Evolutionary conservation across 2,329 filamentous ascomycete species (phyloP).

Genomic region (Aureobasidium lini): DNA sequence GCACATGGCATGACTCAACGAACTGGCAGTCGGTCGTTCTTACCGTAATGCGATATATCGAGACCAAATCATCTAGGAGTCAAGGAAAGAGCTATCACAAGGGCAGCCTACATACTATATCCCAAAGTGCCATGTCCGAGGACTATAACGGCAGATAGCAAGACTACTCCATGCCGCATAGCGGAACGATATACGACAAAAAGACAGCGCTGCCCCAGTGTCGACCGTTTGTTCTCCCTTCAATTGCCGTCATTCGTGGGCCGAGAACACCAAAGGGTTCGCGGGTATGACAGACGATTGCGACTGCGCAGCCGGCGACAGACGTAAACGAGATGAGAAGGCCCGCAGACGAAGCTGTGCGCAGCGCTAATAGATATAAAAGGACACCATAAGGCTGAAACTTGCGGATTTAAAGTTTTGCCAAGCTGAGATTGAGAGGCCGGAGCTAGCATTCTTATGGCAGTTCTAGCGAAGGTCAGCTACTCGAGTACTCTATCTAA

Average conservation of each 20-base stretch:
- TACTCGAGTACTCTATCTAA: background rate
- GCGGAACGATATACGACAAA: constrained; percentile 1
- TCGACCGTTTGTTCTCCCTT: background rate
- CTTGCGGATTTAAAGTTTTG: background rate
- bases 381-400: background rate
- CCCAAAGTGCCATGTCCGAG: background rate
- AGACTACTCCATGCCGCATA: background rate
- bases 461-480: background rate
- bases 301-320: background rate
- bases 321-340: constrained; percentile 6
- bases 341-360: background rate
- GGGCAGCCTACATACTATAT: background rate
- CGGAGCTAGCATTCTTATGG: background rate
- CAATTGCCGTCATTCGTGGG: background rate
- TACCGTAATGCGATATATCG: background rate
- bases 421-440: background rate
- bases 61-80: background rate
- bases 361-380: background rate
- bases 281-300: background rate
- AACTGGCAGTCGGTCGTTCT: background rate
- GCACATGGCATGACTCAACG: background rate
- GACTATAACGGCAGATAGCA: background rate
- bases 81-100: background rate
- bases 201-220: background rate
- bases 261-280: background rate